phyloP scores from a whole-genome alignment of 345 rosid species.

The Leavenworthia alabamica region DNA sequence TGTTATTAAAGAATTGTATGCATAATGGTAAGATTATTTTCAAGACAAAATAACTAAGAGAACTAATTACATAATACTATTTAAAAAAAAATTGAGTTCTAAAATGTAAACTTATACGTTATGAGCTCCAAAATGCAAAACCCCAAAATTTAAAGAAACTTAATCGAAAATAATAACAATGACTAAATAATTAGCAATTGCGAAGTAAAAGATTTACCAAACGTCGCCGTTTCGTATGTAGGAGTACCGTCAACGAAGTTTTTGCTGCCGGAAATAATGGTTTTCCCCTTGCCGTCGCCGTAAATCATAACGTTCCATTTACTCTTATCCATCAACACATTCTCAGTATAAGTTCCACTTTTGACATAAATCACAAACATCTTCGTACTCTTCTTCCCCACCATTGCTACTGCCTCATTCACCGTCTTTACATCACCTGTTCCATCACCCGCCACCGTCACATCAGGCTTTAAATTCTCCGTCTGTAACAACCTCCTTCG shows the following conservation, averaged over 20 bases:
- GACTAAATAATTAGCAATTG: background rate
- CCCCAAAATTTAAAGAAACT: background rate
- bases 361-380: conserved; percentile 66
- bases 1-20: background rate
- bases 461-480: conserved; percentile 28
- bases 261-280: conserved; percentile 48
- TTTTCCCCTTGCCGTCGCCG: conserved; percentile 61
- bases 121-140: too few species aligned
- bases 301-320: conserved; percentile 83
- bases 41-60: too few species aligned
- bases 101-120: too few species aligned
- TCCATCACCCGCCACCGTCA: conserved; percentile 65
- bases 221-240: conserved; percentile 68
- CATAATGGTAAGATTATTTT: too few species aligned
- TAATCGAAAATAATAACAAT: background rate
- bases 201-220: conserved; percentile 38
- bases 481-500: conserved; percentile 60
- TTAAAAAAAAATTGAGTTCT: too few species aligned
- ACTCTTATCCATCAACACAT: conserved; percentile 57
- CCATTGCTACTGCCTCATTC: conserved; percentile 42
- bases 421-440: conserved; percentile 46
- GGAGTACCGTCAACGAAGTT: conserved; percentile 73
- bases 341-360: conserved; percentile 60
- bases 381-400: conserved; percentile 50
- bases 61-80: too few species aligned